Conservation (phyloP, 257 asterid genomes). For the Nicotiana obtusifolia region DNA sequence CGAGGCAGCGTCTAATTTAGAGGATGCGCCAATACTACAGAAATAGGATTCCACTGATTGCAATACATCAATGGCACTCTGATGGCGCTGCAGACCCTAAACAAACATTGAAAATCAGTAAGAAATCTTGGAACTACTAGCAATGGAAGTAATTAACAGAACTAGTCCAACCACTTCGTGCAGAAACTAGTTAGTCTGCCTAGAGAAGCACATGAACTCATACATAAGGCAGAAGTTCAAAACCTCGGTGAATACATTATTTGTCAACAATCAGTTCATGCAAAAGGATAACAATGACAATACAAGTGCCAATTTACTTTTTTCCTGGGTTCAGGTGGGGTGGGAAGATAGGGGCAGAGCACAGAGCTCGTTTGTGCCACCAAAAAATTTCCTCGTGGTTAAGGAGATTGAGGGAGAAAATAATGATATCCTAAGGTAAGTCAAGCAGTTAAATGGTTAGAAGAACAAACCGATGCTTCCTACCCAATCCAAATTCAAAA, state of each 20-base stretch:
- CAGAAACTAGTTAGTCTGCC: background rate
- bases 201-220: background rate
- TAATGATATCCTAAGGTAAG: background rate
- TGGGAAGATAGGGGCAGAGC: background rate
- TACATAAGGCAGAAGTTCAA: background rate
- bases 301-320: background rate
- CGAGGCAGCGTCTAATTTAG: conserved; percentile 50
- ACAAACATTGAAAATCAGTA: conserved; percentile 10
- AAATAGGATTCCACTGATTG: conserved; percentile 66
- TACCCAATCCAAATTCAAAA: background rate
- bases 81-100: conserved; percentile 74
- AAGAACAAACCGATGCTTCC: background rate
- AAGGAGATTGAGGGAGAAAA: background rate
- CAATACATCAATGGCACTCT: conserved; percentile 62
- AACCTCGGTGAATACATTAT: background rate
- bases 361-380: background rate
- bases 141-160: conserved; percentile 2
- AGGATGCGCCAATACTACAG: conserved; percentile 47
- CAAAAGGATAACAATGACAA: background rate
- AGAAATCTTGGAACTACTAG: conserved; percentile 8
- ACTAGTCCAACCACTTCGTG: background rate
- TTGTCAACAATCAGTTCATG: background rate
- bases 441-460: background rate
- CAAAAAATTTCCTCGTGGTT: background rate
- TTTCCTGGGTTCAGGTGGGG: background rate